These are phyloP conservation scores for Aspergillus brunneoviolaceus DNA, from an alignment of 2,329 filamentous ascomycete species.

Conservation along the genomic window DNA sequence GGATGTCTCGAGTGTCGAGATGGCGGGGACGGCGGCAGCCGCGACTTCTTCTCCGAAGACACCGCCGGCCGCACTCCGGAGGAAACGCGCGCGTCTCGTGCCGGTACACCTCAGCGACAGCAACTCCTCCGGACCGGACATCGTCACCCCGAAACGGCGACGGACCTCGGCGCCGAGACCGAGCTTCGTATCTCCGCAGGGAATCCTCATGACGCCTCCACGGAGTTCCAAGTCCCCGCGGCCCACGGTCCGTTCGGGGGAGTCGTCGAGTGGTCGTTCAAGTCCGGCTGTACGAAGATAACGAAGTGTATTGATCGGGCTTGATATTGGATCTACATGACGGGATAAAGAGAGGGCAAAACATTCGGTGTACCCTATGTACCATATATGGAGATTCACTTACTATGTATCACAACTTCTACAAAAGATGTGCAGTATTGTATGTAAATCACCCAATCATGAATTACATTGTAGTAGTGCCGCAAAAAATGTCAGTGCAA, in stretches of 20 bases:
- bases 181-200: slow-evolving; percentile 19
- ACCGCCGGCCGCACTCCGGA: background rate
- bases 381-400: no score
- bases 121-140: slow-evolving; percentile 11
- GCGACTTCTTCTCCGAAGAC: background rate
- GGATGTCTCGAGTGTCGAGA: slow-evolving; percentile 1
- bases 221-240: slow-evolving; percentile 2
- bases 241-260: background rate
- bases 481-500: no score
- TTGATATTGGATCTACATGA: no score
- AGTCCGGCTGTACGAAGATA: background rate
- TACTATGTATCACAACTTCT: no score
- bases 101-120: background rate
- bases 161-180: slow-evolving; percentile 7
- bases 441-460: no score
- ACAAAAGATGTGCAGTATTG: no score
- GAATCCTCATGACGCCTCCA: slow-evolving; percentile 20
- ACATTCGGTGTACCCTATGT: no score
- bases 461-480: no score
- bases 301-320: no score
- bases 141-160: slow-evolving; percentile 18
- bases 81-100: slow-evolving; percentile 16
- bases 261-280: background rate
- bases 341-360: no score
- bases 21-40: background rate